A percentile compares a stretch with the other conserved stretches of the same genome.
These are phyloP conservation scores for Pseudocercospora cruenta DNA, from an alignment of 2,329 filamentous ascomycete species.

Conservation along the genomic window DNA sequence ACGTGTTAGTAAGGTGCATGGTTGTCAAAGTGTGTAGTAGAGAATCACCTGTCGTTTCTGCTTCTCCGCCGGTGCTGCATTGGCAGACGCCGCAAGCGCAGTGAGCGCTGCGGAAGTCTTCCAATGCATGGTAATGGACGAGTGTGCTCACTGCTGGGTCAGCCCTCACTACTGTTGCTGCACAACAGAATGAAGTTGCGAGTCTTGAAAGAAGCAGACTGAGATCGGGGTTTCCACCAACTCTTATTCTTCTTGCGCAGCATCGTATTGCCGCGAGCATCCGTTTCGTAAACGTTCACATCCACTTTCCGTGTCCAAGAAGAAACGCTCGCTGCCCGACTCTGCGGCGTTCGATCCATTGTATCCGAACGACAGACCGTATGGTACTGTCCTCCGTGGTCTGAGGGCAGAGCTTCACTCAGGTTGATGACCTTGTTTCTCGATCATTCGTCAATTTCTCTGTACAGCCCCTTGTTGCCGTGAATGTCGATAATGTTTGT, in stretches of 20 bases:
- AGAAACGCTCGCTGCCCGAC: background rate
- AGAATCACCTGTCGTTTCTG: background rate
- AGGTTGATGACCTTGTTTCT: background rate
- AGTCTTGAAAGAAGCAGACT: background rate
- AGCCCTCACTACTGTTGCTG: background rate
- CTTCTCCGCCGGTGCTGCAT: background rate
- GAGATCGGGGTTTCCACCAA: background rate
- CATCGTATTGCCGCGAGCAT: background rate
- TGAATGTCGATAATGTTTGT: background rate
- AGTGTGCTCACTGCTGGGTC: background rate
- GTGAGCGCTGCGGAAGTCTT: constrained; percentile 2
- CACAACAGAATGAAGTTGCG: background rate
- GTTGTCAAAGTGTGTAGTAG: background rate
- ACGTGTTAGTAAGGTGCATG: background rate
- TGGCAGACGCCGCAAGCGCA: constrained; percentile 4
- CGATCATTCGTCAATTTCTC: background rate
- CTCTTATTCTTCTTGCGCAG: background rate
- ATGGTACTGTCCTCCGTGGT: background rate
- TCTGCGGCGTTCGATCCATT: background rate
- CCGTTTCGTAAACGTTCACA: background rate
- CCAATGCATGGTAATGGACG: background rate
- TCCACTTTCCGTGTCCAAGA: background rate
- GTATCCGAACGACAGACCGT: background rate
- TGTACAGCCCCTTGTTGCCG: background rate
- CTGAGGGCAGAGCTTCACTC: background rate